Conservation (phyloP, 2,329 filamentous ascomycete species). For the Sporothrix mexicana region DNA sequence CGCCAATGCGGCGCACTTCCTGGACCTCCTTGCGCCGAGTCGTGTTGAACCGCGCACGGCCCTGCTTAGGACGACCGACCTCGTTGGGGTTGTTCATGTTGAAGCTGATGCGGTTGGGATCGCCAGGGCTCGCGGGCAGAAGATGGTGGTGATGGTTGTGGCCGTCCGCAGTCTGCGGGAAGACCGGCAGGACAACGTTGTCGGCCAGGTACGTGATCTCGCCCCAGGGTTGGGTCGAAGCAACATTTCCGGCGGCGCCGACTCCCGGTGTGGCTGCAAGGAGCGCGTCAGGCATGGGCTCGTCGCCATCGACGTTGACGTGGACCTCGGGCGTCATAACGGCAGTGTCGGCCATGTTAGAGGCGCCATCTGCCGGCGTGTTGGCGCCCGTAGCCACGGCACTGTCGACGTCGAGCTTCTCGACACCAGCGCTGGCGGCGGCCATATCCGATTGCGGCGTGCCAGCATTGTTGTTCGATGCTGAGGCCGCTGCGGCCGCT, state of each 20-base stretch:
- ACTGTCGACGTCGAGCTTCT: slow-evolving; percentile 23
- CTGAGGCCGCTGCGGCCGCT: not conserved
- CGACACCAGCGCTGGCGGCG: slow-evolving; percentile 13
- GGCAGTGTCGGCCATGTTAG: slow-evolving; percentile 28
- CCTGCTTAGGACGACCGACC: slow-evolving; percentile 53
- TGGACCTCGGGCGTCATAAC: slow-evolving; percentile 32
- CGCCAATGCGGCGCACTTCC: slow-evolving; percentile 67
- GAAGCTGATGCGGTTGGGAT: slow-evolving; percentile 54
- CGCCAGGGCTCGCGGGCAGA: slow-evolving; percentile 27
- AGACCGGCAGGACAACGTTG: slow-evolving; percentile 41
- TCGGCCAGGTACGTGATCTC: slow-evolving; percentile 58
- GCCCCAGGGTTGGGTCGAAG: slow-evolving; percentile 55
- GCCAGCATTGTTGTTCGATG: not conserved
- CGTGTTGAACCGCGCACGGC: slow-evolving; percentile 63
- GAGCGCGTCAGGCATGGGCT: slow-evolving; percentile 31
- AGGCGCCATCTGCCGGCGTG: not conserved
- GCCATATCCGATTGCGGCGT: slow-evolving; percentile 34
- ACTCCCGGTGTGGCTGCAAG: slow-evolving; percentile 2
- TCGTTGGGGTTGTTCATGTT: slow-evolving; percentile 61
- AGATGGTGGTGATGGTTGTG: slow-evolving; percentile 28
- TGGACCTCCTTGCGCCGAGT: slow-evolving; percentile 68
- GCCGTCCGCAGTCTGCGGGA: slow-evolving; percentile 32
- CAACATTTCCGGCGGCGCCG: slow-evolving; percentile 37
- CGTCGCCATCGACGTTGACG: slow-evolving; percentile 25
- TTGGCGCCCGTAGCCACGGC: not conserved